Evolutionary conservation across 2,329 filamentous ascomycete species (phyloP), one percentile per base, ranked within the genome.

Genomic region (Sporothrix variecibatus): DNA sequence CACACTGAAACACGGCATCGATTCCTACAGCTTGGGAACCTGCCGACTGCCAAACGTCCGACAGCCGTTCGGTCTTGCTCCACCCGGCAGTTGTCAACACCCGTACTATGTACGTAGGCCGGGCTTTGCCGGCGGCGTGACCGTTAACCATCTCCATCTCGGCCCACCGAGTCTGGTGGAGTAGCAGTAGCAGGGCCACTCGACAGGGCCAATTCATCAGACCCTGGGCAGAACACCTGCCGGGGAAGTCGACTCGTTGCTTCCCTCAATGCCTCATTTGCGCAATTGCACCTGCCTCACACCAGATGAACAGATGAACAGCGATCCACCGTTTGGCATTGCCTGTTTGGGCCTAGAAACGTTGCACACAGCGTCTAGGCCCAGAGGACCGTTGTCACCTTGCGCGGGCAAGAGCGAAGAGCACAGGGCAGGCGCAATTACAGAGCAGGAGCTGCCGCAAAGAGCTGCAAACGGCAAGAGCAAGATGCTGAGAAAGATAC

Each of bases 291-390:
- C 23, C 68, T 28, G 34, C 69, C 53, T 49, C 12, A 56, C 23
- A 5, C 34, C 2, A 34, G 34, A 34, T 34, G 34, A 34, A 34
- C 51, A 56, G 51, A 56, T 28, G 51, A 43, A 34, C 34, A 71
- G 12, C 28, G 46, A 43, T 26, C 70, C 56, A 49, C 56, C 56
- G 70, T 62, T 71, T 62, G 40, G 56, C 43, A 49, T 56, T 72
- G 56, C 70, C 70, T 20, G 23, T 72, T 72, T 64, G 8, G 43
- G 70, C 23, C 23, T 62, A 62, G 46, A 9, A 26, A 26, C 56
- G 40, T 64, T 34, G 69, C 69, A 71, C 69, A 43, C 51, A 31
- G 28, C 65, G 9, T 71, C 68, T 56, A 51, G 68, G 68, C 31
- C n/a, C 51, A 51, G n/a, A 58, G 69, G 23, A 23, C 31, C 31